Evolutionary conservation across 192 early-diverging fungal genomes (phyloP).

Genomic region (Coemansia asiatica): DNA sequence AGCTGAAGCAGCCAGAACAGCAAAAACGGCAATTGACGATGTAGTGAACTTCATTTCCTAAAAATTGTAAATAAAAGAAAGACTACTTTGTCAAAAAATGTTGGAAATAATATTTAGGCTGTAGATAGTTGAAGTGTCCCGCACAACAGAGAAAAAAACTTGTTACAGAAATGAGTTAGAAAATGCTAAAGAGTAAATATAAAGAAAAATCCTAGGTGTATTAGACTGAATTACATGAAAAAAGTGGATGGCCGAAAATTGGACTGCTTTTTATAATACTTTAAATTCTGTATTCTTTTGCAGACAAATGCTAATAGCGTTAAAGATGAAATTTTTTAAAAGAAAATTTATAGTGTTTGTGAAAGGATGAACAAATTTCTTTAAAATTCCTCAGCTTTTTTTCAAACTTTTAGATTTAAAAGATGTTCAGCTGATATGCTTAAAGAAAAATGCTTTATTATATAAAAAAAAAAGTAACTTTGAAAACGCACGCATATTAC

Average conservation of each 20-base stretch:
- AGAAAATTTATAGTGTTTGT: too few species aligned
- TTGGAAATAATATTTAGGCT: neutral
- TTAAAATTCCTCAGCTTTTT: too few species aligned
- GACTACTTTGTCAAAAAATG: neutral
- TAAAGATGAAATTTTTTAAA: too few species aligned
- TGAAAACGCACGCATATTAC: neutral
- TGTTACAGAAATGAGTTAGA: neutral
- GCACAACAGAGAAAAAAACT: conserved; percentile 1
- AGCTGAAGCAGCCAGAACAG: neutral
- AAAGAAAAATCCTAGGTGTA: neutral
- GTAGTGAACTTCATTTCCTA: neutral
- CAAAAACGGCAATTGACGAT: neutral
- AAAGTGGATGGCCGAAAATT: neutral
- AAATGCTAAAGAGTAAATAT: neutral
- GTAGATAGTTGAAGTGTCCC: neutral
- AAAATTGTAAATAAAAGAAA: neutral
- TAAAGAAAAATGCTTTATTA: neutral
- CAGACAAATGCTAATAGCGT: too few species aligned
- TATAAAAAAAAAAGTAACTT: neutral
- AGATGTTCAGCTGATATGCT: neutral
- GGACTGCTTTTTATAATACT: conserved; percentile 3
- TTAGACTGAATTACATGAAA: neutral
- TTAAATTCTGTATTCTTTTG: neutral
- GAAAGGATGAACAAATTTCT: too few species aligned
- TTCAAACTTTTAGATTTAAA: neutral